Base-by-base conservation (phyloP, 2,329 filamentous ascomycete genomes). In the Fusarium goolgardi region DNA sequence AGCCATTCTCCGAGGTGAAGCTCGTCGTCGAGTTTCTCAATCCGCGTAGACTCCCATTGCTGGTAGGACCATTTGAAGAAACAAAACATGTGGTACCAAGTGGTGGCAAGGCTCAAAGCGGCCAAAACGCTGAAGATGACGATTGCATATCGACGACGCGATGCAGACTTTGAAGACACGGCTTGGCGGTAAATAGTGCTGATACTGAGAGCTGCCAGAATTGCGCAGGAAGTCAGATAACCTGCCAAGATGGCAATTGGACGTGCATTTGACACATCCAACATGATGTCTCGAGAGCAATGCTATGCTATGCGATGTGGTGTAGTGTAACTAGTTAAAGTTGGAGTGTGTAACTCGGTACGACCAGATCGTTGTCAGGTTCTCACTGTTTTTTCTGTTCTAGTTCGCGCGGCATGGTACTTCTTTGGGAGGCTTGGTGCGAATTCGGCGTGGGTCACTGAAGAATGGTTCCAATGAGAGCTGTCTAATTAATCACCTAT, bases 41-140 rank as follows among this genome's bases (percentile, higher is more conserved):
- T 23, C 9, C 11, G 46, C 6, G 32, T 20, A n/a, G 23, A 39
- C 6, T 20, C 46, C 46, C 46, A 50, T 50, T 50, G 32, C 21
- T 50, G 46, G 5, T 50, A 50, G 6, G 46, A 50, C 46, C 46
- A 50, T 6, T 39, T 34, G 46, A 50, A 50, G 13, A 50, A 50
- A 13, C 46, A 10, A 13, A 50, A 50, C 32, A 21, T 39, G 9
- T 50, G 46, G 13, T 50, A 50, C 46, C 46, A 50, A 3, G 46
- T 50, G 0, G 46, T 50, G 13, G 46, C 46, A 39, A 50, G 46
- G 6, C 46, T 50, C 9, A 50, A 35, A n/a, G 6, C 18, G 10
- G 46, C 46, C 46, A 50, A 13, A 50, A 13, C 46, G 23, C 46
- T 50, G 2, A 50, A 50, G 21, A 50, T 4, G 10, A 50, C 10